Base-by-base conservation (phyloP, 305 asterid genomes). In the Coffea humblotiana region DNA sequence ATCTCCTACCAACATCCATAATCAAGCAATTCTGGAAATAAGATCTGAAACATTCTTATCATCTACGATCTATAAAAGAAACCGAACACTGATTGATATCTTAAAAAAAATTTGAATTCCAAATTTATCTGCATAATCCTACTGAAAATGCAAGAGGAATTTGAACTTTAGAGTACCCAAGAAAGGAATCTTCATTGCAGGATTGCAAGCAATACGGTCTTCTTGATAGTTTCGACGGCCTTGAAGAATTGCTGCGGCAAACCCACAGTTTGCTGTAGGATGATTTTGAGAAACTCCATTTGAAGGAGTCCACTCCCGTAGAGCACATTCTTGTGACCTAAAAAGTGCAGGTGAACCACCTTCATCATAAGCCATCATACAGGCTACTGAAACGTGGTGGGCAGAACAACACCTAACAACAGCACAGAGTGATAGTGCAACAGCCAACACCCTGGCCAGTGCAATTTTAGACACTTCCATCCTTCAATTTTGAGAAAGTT, bases 151-250 rank as follows among this genome's bases (percentile, higher is more conserved):
- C 68, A 10, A 6, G 37, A 27, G 14, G 2, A 11, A 10, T 25
- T n/a, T 63, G 43, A n/a, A 63, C 35, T n/a, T 63, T 63, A n/a
- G 2, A 49, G 73, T 75, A 89, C 97, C 96, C 86, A 85, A 81
- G 79, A 88, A 65, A 27, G 93, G 90, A 72, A 92, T 77, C 78
- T 79, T 85, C 79, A 94, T 77, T 49, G 76, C 85, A 73, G 88
- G 91, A 89, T 92, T 82, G 87, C 94, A 92, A 2, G 80, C 75
- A 51, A 88, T 79, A 29, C 92, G 91, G 76, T 94, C 98, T 84
- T 94, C 98, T 84, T 91, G 98, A 81, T 94, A 90, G 43, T 85
- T 80, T 82, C 97, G 83, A 70, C 65, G 88, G 12, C 98, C 98
- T 76, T 91, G 91, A 80, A 85, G 85, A 3, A 85, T 92, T 66